Evolutionary conservation across 129 eudicot genomes (phyloP).

Genomic region (Centrapalus pauciflorus): DNA sequence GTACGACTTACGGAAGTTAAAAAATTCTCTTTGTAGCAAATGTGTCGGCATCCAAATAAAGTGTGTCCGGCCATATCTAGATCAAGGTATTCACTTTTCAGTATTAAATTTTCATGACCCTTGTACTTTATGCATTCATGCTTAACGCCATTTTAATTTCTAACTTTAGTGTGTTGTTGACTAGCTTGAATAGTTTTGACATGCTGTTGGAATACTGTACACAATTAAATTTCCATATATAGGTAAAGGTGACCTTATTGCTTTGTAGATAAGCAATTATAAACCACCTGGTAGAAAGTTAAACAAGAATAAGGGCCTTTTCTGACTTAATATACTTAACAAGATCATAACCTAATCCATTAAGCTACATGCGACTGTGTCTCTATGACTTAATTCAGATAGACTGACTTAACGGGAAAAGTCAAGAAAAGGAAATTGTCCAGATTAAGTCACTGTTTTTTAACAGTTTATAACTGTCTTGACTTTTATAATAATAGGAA

Average conservation of each 20-base stretch:
- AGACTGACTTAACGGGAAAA: too few species aligned
- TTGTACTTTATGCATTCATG: background rate
- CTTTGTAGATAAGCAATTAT: background rate
- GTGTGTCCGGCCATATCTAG: slow-evolving; percentile 67
- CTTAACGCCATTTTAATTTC: background rate
- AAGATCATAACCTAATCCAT: too few species aligned
- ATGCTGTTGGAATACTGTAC: background rate
- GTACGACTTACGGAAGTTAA: slow-evolving; percentile 70
- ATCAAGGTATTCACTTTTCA: slow-evolving; percentile 29
- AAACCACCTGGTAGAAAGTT: slow-evolving; percentile 11
- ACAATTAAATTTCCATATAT: too few species aligned
- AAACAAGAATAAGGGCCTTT: too few species aligned
- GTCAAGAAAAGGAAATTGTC: too few species aligned
- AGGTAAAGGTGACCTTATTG: background rate
- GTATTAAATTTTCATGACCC: background rate
- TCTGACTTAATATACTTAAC: too few species aligned
- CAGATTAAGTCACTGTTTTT: too few species aligned
- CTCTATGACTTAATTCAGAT: too few species aligned
- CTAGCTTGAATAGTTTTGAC: background rate
- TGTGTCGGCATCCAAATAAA: slow-evolving; percentile 44
- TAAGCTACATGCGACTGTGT: too few species aligned
- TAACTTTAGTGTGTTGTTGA: background rate
- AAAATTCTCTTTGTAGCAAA: slow-evolving; percentile 37
- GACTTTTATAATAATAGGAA: too few species aligned
- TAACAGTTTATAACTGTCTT: too few species aligned